Percentiles rank a stretch among this genome's conserved stretches.
Conservation (phyloP, 164 flowering plant genomes). For the Aristolochia californica region DNA sequence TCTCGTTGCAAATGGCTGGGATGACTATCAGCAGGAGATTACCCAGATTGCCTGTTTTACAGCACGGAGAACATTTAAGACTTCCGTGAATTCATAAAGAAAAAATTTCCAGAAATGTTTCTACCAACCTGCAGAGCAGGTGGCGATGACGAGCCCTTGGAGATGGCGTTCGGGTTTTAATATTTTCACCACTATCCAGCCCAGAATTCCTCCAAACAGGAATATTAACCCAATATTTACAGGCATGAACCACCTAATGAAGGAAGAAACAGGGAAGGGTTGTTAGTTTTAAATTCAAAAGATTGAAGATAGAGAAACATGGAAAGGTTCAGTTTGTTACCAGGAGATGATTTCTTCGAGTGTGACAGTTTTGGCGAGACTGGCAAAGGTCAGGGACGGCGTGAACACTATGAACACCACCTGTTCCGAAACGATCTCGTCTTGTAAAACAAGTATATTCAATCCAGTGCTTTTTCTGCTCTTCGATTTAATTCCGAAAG, state of each 20-base stretch:
- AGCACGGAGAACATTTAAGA: too few relatives aligned
- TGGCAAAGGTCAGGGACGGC: constrained; percentile 71
- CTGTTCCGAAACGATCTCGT: too few relatives aligned
- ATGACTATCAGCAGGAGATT: constrained; percentile 67
- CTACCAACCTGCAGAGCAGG: constrained; percentile 67
- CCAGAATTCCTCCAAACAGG: constrained; percentile 62
- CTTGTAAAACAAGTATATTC: too few relatives aligned
- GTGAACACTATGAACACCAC: constrained; percentile 74
- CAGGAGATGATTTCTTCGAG: constrained; percentile 79
- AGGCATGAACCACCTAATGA: constrained; percentile 95
- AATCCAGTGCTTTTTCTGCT: too few relatives aligned
- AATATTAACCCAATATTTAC: constrained; percentile 68
- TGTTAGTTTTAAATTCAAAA: not conserved
- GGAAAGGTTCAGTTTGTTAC: constrained; percentile 20
- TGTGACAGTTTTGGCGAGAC: constrained; percentile 70
- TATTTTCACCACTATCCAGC: constrained; percentile 75
- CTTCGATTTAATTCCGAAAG: too few relatives aligned
- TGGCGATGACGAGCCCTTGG: constrained; percentile 69
- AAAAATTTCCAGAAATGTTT: not conserved
- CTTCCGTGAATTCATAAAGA: not conserved
- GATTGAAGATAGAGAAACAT: too few relatives aligned
- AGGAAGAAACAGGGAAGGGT: not conserved
- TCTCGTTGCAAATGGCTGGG: constrained; percentile 72
- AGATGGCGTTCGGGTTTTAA: constrained; percentile 57
- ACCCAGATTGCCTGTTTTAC: constrained; percentile 93